Evolutionary conservation across 352 stramenopile species (phyloP).

Genomic region (Phytophthora multivora): DNA sequence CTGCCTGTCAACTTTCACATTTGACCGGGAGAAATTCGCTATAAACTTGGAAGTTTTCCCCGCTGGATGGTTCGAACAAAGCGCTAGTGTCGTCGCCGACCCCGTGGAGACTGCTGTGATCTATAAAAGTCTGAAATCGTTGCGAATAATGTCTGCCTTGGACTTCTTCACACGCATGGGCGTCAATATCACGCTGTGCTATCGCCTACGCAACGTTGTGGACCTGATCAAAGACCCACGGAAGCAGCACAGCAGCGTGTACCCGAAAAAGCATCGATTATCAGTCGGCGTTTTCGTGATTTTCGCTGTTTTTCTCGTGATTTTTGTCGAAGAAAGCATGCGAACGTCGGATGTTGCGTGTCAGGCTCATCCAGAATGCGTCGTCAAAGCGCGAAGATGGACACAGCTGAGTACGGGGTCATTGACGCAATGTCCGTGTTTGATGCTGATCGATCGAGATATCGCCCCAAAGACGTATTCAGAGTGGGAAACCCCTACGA

Average conservation of each 20-base stretch:
- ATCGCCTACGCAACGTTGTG: slow-evolving; percentile 14
- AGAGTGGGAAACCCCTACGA: slow-evolving; percentile 34
- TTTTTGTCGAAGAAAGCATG: slow-evolving; percentile 29
- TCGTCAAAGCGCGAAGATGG: slow-evolving; percentile 32
- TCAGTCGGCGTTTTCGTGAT: slow-evolving; percentile 10
- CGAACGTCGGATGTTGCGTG: slow-evolving; percentile 17
- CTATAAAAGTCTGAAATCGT: slow-evolving; percentile 34
- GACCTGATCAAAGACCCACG: slow-evolving; percentile 7
- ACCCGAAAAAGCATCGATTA: slow-evolving; percentile 18
- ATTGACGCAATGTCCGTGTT: slow-evolving; percentile 40
- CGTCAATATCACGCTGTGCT: slow-evolving; percentile 30
- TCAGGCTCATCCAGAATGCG: slow-evolving; percentile 27
- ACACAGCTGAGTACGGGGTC: slow-evolving; percentile 8
- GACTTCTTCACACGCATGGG: slow-evolving; percentile 39
- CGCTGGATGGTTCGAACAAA: slow-evolving; percentile 31
- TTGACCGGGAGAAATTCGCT: slow-evolving; percentile 22
- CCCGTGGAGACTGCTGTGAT: slow-evolving; percentile 28
- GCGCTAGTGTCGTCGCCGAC: slow-evolving; percentile 26
- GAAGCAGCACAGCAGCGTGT: slow-evolving; percentile 3
- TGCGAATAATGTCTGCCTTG: slow-evolving; percentile 33
- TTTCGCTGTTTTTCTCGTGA: slow-evolving; percentile 2
- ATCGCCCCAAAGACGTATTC: slow-evolving; percentile 23
- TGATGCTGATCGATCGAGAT: slow-evolving; percentile 44
- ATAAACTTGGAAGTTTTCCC: slow-evolving; percentile 32
- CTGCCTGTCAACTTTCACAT: slow-evolving; percentile 25